These are phyloP conservation scores for Shiraia sp. DNA, from an alignment of 2,329 filamentous ascomycete species.

Conservation along the genomic window DNA sequence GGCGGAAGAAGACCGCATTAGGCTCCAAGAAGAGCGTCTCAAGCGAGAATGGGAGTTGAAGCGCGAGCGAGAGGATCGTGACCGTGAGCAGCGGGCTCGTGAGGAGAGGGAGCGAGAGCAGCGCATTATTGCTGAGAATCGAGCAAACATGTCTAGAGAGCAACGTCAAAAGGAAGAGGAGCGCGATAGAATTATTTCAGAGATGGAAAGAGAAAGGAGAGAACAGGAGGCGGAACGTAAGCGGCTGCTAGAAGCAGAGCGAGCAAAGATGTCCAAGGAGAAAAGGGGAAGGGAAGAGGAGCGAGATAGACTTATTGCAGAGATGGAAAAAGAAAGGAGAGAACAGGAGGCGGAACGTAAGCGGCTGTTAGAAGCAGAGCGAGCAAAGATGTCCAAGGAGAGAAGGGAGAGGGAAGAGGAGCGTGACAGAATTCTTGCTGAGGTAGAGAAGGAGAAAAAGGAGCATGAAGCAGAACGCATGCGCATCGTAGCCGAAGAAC, in stretches of 20 bases:
- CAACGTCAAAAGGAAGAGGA: conserved; percentile 34
- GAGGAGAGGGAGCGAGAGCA: conserved; percentile 47
- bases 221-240: conserved; percentile 32
- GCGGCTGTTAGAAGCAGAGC: conserved; percentile 42
- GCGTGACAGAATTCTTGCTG: conserved; percentile 11
- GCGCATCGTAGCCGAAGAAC: conserved; percentile 39
- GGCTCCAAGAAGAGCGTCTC: conserved; percentile 32
- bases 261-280: conserved; percentile 30
- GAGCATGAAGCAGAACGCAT: conserved; percentile 27
- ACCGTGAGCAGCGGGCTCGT: conserved; percentile 38
- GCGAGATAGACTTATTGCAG: conserved; percentile 28
- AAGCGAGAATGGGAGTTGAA: conserved; percentile 39
- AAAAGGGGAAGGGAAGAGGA: conserved; percentile 30
- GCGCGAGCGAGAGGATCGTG: conserved; percentile 33
- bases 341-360: conserved; percentile 28
- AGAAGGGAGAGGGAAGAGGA: conserved; percentile 40
- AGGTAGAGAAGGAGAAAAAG: conserved; percentile 11
- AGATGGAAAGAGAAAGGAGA: conserved; percentile 29
- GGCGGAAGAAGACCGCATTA: conserved; percentile 31
- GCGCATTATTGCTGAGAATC: conserved; percentile 44
- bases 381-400: conserved; percentile 46
- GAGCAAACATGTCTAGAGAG: conserved; percentile 45
- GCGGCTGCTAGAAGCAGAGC: conserved; percentile 28
- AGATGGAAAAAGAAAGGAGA: conserved; percentile 33
- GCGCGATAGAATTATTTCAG: conserved; percentile 29